phyloP scores from a whole-genome alignment of 176 grass and related monocot species.

The Musa troglodytarum region DNA sequence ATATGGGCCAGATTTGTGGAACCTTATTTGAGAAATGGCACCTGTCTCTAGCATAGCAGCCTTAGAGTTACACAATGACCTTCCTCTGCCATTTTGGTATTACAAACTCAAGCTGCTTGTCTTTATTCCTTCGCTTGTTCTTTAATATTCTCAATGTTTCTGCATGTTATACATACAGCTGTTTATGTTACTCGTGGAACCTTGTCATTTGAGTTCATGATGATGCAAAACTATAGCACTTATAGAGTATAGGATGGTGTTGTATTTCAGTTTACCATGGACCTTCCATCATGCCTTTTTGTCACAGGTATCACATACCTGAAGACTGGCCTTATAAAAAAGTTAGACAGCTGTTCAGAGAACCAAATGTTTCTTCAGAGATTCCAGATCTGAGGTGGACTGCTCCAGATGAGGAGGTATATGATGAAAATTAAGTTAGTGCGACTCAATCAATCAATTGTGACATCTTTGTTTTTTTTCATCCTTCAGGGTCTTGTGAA shows the following conservation, averaged over 20 bases:
- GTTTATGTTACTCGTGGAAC: neutral
- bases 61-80: too few species aligned
- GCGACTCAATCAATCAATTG: neutral
- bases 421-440: slow-evolving; percentile 1
- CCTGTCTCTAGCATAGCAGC: too few species aligned
- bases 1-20: too few species aligned
- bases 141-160: neutral
- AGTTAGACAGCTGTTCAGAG: slow-evolving; percentile 65
- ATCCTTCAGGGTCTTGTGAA: slow-evolving; percentile 51
- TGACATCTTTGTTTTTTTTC: slow-evolving; percentile 1
- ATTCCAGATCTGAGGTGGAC: slow-evolving; percentile 62
- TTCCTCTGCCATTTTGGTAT: too few species aligned
- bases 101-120: too few species aligned
- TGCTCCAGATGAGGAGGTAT: slow-evolving; percentile 55
- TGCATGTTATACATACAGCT: neutral
- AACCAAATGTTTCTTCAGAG: slow-evolving; percentile 55
- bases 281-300: neutral
- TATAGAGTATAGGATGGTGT: too few species aligned
- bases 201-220: neutral
- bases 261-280: neutral
- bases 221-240: too few species aligned
- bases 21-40: too few species aligned
- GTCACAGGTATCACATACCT: slow-evolving; percentile 56
- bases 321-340: slow-evolving; percentile 89
- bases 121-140: too few species aligned